Evolutionary conservation across 1,139 yeast species (phyloP), one percentile per base, ranked within the genome.

Genomic region (Yamadazyma pseudoaaseri): DNA sequence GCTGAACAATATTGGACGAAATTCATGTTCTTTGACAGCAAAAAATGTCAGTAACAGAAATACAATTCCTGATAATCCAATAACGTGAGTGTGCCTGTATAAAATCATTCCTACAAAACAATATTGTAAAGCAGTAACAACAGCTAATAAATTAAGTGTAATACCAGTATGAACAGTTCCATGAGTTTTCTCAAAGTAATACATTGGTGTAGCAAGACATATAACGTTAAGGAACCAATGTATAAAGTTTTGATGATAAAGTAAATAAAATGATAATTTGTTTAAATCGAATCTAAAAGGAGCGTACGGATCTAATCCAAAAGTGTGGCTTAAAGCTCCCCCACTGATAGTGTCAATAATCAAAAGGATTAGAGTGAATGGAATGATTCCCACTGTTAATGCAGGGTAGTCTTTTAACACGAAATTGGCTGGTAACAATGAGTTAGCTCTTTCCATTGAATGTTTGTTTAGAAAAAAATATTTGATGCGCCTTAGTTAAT

Each of bases 81-180:
- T 60, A 6, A 81, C 82, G 15, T 72, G 63, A 2, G 70, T 62
- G 10, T 66, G 51, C n/a, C 84, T 81, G 42, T 65, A 76, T 9
- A 84, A 58, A 2, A 76, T 14, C 36, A 66, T 51, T 0, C 89
- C 84, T 2, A 81, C 49, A 6, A 65, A 6, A 49, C 86, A 76
- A 60, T 78, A 86, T 20, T 77, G 75, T 16, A 89, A 53, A 4
- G 85, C 96, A 1, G 92, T 73, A 6, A 79, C 59, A 1, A 83
- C 81, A 0, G 96, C 84, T 37, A 84, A 60, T 17, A 85, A 65
- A 55, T 87, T 86, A 39, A 90, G 65, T 14, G 89, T 81, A 34
- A 90, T 70, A 2, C 95, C 97, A 2, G 97, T 85, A 54, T 86
- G 78, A 1, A 90, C 81, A 0, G 97, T 89, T 7, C 97, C 97